Evolutionary conservation across 441 rosid species (phyloP), one percentile per base, ranked within the genome.

Genomic region (Euphorbia corollata): DNA sequence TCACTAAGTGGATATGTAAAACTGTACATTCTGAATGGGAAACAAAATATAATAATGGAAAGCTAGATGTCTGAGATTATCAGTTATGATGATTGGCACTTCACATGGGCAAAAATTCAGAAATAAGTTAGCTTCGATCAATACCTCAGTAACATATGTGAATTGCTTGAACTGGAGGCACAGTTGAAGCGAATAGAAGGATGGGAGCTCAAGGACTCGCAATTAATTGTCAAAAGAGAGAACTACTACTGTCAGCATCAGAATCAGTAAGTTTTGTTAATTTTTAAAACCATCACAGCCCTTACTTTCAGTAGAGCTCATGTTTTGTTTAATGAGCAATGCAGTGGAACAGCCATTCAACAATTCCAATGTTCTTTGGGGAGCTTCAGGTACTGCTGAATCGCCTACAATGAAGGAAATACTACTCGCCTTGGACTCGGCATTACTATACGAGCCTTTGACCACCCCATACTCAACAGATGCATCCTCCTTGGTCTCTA

Each of bases 71-170:
- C 51, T 20, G 23, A 34, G 16, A 32, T 20, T 34, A 10, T 36
- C 34, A 39, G 22, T 22, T 47, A 59, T 36, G 36, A n/a, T 62
- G 22, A 36, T 66, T 59, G 63, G 41, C 71, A 66, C 19, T 45
- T 16, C 53, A 48, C 6, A 48, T 48, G 19, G 16, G 15, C 7
- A n/a, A 62, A 13, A 23, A 16, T 64, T 12, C 13, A 50, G n/a
- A 71, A 38, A 61, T 78, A 64, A 81, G 47, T 69, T 73, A 56
- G 80, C 76, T 72, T 59, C 68, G 73, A 79, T 77, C 22, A 75
- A 79, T 63, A 48, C 81, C 76, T 75, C 78, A 0, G 81, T 18
- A 19, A 68, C 71, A 64, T 34, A 13, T 59, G 22, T 5, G 79
- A 64, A 51, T 67, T 75, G 66, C 73, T 68, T 23, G 72, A 73